Conservation (phyloP, 148 eudicot species). For the Fagopyrum esculentum region DNA sequence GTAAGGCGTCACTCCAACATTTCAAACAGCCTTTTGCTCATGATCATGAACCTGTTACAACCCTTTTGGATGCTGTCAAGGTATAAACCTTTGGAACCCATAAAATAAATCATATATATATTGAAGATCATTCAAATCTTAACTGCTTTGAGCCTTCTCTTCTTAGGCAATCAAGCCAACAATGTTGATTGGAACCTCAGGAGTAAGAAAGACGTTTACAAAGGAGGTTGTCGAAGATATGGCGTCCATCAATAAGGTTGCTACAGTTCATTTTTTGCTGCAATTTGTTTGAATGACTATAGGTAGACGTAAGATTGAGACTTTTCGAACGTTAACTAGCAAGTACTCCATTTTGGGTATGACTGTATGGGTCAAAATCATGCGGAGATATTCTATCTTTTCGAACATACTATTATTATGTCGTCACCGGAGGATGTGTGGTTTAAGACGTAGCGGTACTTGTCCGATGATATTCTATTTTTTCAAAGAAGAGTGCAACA, state of each 20-base stretch:
- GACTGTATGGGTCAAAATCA: too few relatives aligned
- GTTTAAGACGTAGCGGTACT: too few relatives aligned
- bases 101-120: neutral
- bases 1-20: conserved; percentile 74
- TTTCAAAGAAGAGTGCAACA: too few relatives aligned
- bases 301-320: neutral
- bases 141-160: neutral
- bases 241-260: conserved; percentile 66
- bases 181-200: conserved; percentile 85
- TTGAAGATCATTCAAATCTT: neutral
- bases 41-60: conserved; percentile 56
- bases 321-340: too few relatives aligned
- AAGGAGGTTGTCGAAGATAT: conserved; percentile 80
- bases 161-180: conserved; percentile 65
- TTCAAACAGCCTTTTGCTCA: conserved; percentile 92
- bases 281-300: neutral
- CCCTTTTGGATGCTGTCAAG: conserved; percentile 67
- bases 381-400: too few relatives aligned
- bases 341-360: too few relatives aligned
- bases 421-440: too few relatives aligned
- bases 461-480: too few relatives aligned
- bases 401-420: too few relatives aligned
- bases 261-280: conserved; percentile 8
- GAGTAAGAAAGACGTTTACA: conserved; percentile 74
- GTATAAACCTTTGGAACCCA: conserved; percentile 18